Evolutionary conservation across 441 rosid genomes (phyloP).

Genomic region (Populus hybrid): DNA sequence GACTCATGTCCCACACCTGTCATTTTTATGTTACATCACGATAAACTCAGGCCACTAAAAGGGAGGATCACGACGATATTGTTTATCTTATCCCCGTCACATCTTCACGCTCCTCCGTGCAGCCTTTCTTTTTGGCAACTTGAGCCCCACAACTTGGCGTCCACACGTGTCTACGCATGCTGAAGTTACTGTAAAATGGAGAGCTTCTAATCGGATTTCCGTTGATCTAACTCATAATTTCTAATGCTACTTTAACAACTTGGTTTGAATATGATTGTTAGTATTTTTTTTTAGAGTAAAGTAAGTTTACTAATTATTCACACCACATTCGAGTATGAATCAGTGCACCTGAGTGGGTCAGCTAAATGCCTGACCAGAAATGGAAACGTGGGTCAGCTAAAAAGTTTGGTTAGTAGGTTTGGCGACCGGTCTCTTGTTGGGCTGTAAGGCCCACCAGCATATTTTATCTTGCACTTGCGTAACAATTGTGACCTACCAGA

Average conservation of each 20-base stretch:
- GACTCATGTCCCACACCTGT: neutral
- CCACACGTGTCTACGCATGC: too few species aligned
- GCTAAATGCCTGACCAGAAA: constrained; percentile 1
- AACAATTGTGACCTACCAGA: neutral
- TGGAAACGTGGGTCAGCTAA: constrained; percentile 16
- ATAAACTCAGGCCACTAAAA: neutral
- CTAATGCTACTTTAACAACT: neutral
- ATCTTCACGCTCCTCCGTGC: neutral
- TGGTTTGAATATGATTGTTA: too few species aligned
- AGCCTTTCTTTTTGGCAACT: neutral
- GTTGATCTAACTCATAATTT: neutral
- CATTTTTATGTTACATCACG: neutral
- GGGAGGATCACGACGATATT: neutral
- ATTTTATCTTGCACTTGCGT: neutral
- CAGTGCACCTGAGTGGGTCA: neutral
- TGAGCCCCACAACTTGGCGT: neutral
- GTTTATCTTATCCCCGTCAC: neutral
- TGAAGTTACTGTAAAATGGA: neutral
- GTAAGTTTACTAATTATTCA: neutral
- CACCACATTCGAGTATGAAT: neutral
- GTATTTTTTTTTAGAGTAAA: too few species aligned
- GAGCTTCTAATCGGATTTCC: neutral
- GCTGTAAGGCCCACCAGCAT: constrained; percentile 2
- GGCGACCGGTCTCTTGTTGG: constrained; percentile 13
- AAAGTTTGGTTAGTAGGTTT: constrained; percentile 24